phyloP scores from a whole-genome alignment of 78 protist species.

The Polysphondylium violaceum region DNA sequence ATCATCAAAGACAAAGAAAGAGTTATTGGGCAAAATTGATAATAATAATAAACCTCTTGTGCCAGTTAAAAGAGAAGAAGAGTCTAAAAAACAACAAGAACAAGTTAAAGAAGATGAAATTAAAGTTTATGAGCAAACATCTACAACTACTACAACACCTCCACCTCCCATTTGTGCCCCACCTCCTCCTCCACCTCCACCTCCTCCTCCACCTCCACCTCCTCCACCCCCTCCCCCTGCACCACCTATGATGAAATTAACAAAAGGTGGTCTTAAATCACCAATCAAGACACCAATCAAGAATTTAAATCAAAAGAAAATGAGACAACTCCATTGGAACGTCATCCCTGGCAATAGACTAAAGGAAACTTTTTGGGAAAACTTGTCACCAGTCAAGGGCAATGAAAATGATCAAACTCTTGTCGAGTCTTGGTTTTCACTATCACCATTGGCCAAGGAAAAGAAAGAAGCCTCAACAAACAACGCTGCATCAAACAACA shows the following conservation, averaged over 20 bases:
- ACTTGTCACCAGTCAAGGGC: constrained; percentile 59
- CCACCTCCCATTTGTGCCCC: neutral
- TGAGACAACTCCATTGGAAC: constrained; percentile 79
- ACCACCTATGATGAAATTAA: neutral
- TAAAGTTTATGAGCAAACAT: neutral
- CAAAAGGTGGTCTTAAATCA: neutral
- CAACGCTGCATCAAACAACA: neutral
- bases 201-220: constrained; percentile 32
- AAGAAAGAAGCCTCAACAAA: neutral
- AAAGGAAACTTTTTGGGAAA: constrained; percentile 72
- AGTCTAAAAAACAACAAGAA: neutral
- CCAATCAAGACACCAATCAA: neutral
- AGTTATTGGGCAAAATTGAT: neutral
- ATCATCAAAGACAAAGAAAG: too few species aligned
- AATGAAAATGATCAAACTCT: constrained; percentile 60
- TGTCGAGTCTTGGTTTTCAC: constrained; percentile 64
- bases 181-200: constrained; percentile 26
- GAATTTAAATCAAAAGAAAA: constrained; percentile 45
- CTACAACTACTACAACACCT: neutral
- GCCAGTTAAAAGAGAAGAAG: neutral
- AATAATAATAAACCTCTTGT: neutral
- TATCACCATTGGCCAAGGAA: constrained; percentile 64
- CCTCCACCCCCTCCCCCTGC: constrained; percentile 67
- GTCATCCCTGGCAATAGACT: constrained; percentile 67
- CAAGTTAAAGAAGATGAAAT: neutral